phyloP scores from a whole-genome alignment of 306 rosid genomes.

The Lathyrus aphaca region DNA sequence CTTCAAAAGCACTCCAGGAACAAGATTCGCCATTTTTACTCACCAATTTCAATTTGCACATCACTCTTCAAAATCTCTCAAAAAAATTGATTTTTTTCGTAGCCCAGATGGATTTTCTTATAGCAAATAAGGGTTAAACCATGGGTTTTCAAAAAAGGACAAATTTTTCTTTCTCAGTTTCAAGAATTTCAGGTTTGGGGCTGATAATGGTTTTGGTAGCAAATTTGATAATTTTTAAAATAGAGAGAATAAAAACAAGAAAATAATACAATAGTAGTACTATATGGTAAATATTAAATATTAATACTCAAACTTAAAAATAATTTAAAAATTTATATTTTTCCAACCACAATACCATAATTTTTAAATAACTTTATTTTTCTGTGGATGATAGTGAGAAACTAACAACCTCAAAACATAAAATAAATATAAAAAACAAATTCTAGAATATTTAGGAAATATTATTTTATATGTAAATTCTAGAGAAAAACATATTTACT shows the following conservation, averaged over 20 bases:
- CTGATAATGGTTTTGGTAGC: conserved; percentile 5
- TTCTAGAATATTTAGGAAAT: neutral
- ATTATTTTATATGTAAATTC: conserved; percentile 22
- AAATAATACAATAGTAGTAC: neutral
- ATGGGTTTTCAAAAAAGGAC: conserved; percentile 35
- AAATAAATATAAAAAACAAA: conserved; percentile 4
- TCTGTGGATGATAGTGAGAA: conserved; percentile 38
- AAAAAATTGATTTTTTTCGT: neutral
- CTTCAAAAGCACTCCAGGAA: conserved; percentile 93
- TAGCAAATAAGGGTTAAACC: conserved; percentile 41
- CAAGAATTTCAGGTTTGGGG: conserved; percentile 39
- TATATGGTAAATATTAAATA: neutral
- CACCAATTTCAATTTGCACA: conserved; percentile 64
- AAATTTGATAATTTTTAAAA: conserved; percentile 20
- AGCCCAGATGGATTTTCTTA: conserved; percentile 30
- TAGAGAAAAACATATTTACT: too few relatives aligned
- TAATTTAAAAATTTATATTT: neutral
- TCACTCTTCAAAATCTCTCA: conserved; percentile 39
- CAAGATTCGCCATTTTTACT: conserved; percentile 86
- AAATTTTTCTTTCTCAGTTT: conserved; percentile 29
- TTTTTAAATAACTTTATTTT: neutral
- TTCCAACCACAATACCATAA: conserved; percentile 1
- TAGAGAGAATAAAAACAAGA: conserved; percentile 1
- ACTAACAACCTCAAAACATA: conserved; percentile 50
- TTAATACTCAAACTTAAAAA: neutral